Percentiles rank a stretch among this genome's conserved stretches.
Conservation (phyloP, 2,329 filamentous ascomycete genomes). For the Saccharata proteae region DNA sequence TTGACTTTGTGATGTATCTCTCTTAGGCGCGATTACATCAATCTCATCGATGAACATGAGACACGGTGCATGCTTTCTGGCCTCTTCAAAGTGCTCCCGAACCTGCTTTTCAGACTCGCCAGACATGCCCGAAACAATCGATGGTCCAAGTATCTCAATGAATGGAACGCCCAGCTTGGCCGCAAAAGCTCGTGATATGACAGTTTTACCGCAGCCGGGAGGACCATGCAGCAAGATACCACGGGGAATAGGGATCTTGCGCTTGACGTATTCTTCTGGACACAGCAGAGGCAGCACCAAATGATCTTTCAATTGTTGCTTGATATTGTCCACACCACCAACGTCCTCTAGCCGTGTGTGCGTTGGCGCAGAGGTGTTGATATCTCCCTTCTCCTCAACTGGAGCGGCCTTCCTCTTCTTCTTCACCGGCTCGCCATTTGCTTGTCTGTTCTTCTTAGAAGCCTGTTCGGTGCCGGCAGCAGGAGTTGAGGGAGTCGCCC, state of each 20-base stretch:
- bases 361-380: conserved; percentile 52
- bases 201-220: conserved; percentile 77
- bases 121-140: conserved; percentile 75
- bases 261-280: conserved; percentile 52
- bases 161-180: conserved; percentile 65
- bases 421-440: conserved; percentile 52
- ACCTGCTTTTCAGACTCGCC: conserved; percentile 83
- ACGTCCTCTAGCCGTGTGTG: conserved; percentile 59
- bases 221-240: conserved; percentile 73
- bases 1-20: conserved; percentile 70
- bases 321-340: conserved; percentile 63
- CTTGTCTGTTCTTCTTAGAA: conserved; percentile 19
- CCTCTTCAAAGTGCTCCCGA: conserved; percentile 76
- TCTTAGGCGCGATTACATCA: conserved; percentile 79
- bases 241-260: conserved; percentile 57
- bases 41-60: conserved; percentile 88
- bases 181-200: conserved; percentile 69
- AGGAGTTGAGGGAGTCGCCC: conserved; percentile 15
- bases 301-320: conserved; percentile 55
- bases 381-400: conserved; percentile 30
- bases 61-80: conserved; percentile 73
- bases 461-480: background rate
- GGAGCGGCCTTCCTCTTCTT: conserved; percentile 50
- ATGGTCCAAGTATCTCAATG: conserved; percentile 70
- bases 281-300: conserved; percentile 61